Percentiles rank a stretch among this genome's conserved stretches.
These are phyloP conservation scores for Brettanomyces sp. DNA, from an alignment of 805 yeast species.

Conservation along the genomic window DNA sequence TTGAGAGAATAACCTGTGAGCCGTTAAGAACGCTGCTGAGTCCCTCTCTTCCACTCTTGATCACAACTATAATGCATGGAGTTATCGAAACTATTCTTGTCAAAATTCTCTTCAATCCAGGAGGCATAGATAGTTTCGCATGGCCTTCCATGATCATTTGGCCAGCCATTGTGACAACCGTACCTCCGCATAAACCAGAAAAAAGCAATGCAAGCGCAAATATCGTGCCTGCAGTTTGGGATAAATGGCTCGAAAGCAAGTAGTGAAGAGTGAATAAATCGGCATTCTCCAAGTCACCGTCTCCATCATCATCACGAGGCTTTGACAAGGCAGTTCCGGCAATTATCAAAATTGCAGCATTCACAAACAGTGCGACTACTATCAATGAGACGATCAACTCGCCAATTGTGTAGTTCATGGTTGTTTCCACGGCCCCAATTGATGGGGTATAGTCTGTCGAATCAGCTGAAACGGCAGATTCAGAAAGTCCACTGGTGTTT, in stretches of 20 bases:
- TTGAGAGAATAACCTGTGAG: slow-evolving; percentile 73
- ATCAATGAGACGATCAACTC: slow-evolving; percentile 77
- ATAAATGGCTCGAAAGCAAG: slow-evolving; percentile 57
- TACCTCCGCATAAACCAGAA: slow-evolving; percentile 93
- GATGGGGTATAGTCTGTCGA: slow-evolving; percentile 51
- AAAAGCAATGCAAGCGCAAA: slow-evolving; percentile 84
- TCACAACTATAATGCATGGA: slow-evolving; percentile 73
- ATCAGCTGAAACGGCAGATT: slow-evolving; percentile 6
- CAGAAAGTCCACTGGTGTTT: slow-evolving; percentile 49
- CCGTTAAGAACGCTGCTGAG: slow-evolving; percentile 65
- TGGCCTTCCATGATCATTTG: slow-evolving; percentile 93
- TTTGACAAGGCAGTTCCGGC: slow-evolving; percentile 75
- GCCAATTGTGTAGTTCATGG: slow-evolving; percentile 71
- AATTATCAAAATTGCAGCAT: slow-evolving; percentile 80
- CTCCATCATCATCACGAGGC: slow-evolving; percentile 31
- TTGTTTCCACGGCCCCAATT: slow-evolving; percentile 66
- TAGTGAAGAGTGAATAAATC: slow-evolving; percentile 76
- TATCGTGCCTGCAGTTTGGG: slow-evolving; percentile 79
- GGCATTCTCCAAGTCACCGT: slow-evolving; percentile 63
- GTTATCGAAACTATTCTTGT: slow-evolving; percentile 78
- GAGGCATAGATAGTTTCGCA: slow-evolving; percentile 67
- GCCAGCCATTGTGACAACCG: slow-evolving; percentile 88
- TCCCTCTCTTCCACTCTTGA: slow-evolving; percentile 73
- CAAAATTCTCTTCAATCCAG: slow-evolving; percentile 69
- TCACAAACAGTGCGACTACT: slow-evolving; percentile 86